Percentiles rank a stretch among this genome's conserved stretches.
These are phyloP conservation scores for Hanseniaspora pseudoguilliermondii DNA, from an alignment of 805 yeast genomes.

Conservation along the genomic window DNA sequence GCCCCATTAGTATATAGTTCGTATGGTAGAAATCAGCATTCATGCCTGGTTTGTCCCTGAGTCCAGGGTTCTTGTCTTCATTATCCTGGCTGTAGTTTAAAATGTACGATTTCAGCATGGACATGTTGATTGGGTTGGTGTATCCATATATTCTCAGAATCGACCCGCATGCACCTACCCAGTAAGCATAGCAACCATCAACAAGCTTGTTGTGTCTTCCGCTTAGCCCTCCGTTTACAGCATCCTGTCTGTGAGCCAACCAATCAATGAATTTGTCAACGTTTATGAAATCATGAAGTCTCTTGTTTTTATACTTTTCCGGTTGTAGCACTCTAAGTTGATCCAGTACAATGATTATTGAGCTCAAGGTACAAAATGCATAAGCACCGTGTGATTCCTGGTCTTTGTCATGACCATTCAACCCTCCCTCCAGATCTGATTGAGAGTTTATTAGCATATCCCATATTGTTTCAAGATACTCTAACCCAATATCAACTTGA, in stretches of 20 bases:
- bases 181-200: constrained; percentile 90
- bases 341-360: constrained; percentile 36
- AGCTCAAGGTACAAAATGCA: constrained; percentile 76
- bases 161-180: constrained; percentile 81
- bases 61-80: constrained; percentile 43
- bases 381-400: constrained; percentile 96
- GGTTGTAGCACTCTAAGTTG: constrained; percentile 18
- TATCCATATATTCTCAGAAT: constrained; percentile 28
- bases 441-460: constrained; percentile 61
- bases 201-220: constrained; percentile 91
- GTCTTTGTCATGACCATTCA: constrained; percentile 57
- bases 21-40: constrained; percentile 81
- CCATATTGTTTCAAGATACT: constrained; percentile 38
- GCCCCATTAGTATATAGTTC: constrained; percentile 69
- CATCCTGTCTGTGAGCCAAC: constrained; percentile 57
- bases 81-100: constrained; percentile 59
- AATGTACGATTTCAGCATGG: constrained; percentile 51
- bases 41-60: constrained; percentile 78
- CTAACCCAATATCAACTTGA: constrained; percentile 43
- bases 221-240: constrained; percentile 70
- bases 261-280: constrained; percentile 45
- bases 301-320: constrained; percentile 14
- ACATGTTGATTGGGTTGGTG: constrained; percentile 35
- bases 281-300: constrained; percentile 31
- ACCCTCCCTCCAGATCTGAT: constrained; percentile 81